phyloP scores from a whole-genome alignment of 345 rosid genomes.

The Gossypium turneri region DNA sequence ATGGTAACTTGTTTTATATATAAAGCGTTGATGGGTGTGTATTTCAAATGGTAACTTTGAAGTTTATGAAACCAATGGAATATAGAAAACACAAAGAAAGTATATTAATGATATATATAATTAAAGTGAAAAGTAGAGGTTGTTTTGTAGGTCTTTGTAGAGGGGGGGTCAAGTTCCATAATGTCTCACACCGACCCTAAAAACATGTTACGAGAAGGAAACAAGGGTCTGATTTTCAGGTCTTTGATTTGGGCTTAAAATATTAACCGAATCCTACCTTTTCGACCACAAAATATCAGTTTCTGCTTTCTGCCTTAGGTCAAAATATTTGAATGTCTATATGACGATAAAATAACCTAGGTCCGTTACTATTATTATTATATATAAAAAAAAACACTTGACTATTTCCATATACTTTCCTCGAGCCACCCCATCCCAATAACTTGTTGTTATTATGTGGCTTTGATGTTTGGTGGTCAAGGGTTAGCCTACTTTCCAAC shows the following conservation, averaged over 20 bases:
- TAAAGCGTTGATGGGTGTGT: no score
- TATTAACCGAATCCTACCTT: neutral
- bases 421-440: slow-evolving; percentile 61
- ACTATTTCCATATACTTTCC: slow-evolving; percentile 34
- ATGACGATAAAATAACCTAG: slow-evolving; percentile 22
- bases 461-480: slow-evolving; percentile 28
- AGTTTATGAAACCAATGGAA: neutral
- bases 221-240: slow-evolving; percentile 12
- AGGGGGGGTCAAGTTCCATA: neutral
- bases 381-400: neutral
- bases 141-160: neutral
- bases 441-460: neutral
- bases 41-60: neutral
- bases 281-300: slow-evolving; percentile 4
- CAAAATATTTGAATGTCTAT: slow-evolving; percentile 49
- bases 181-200: slow-evolving; percentile 3
- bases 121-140: no score
- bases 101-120: neutral
- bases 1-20: neutral
- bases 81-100: neutral
- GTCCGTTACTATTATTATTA: neutral
- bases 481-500: slow-evolving; percentile 26
- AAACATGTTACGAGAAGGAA: slow-evolving; percentile 8
- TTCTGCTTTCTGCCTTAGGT: slow-evolving; percentile 17
- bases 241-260: slow-evolving; percentile 1